Evolutionary conservation across 148 eudicot species (phyloP).

Genomic region (Rhododendron henanense): DNA sequence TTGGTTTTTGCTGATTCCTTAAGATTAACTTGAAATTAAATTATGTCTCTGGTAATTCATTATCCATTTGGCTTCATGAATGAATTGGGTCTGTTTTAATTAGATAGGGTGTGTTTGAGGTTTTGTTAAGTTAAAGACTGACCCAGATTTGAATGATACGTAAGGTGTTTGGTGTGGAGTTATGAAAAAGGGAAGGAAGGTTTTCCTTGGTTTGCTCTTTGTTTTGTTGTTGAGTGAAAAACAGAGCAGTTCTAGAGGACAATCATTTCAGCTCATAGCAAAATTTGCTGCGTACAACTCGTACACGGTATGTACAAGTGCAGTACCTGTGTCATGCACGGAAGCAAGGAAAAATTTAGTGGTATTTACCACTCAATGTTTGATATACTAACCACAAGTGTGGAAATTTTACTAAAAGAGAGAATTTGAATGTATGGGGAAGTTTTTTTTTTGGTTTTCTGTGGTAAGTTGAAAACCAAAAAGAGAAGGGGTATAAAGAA

Average conservation of each 20-base stretch:
- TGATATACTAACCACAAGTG: too few species aligned
- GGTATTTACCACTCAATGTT: too few species aligned
- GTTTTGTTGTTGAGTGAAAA: conserved; percentile 2
- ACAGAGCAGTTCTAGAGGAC: neutral
- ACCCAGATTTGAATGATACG: neutral
- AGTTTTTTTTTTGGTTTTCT: too few species aligned
- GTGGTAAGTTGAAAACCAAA: too few species aligned
- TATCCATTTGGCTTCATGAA: neutral
- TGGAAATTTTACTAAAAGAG: too few species aligned
- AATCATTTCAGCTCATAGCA: neutral
- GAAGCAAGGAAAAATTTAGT: too few species aligned
- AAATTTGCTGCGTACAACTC: neutral
- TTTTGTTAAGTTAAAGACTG: neutral
- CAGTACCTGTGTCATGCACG: too few species aligned
- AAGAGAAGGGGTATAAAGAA: too few species aligned
- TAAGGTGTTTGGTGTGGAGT: neutral
- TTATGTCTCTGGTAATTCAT: neutral
- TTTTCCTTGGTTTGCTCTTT: neutral
- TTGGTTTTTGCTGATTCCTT: neutral
- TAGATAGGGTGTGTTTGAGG: neutral
- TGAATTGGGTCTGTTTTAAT: neutral
- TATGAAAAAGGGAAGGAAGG: neutral
- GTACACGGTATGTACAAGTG: too few species aligned
- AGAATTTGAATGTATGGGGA: too few species aligned
- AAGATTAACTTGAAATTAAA: neutral